Evolutionary conservation across 805 yeast genomes (phyloP), one percentile per base, ranked within the genome.

Genomic region (Lachancea lanzarotensis): DNA sequence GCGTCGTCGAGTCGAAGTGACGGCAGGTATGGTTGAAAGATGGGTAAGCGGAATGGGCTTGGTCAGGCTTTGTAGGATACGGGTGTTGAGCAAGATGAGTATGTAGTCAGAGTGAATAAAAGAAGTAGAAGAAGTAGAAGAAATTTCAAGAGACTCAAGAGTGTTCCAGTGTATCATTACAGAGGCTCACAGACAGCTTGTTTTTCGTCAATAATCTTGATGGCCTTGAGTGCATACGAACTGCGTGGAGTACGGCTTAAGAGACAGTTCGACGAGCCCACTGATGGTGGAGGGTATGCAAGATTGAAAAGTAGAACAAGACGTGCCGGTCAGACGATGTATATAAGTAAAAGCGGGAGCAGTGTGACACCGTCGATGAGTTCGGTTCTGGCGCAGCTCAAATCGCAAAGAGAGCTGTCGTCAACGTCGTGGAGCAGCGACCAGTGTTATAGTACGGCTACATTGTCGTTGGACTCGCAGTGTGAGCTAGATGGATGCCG

Each of bases 321-420:
- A 22, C 25, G 25, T 6, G 8, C 25, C 29, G 34, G 19, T 17
- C 36, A 39, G 10, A 30, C 12, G 6, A 32, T 32, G 43, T 12
- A 17, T n/a, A 13, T 32, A 20, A 31, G 31, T 27, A 30, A 36
- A n/a, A 13, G 16, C 3, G 29, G 17, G 17, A n/a, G 36, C 27
- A 22, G 25, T 17, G 43, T 57, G 35, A 53, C 62, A 18, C 59
- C 62, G 8, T 54, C 59, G 27, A 49, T 57, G 57, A 51, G 49
- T 39, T 51, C 62, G 30, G 62, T 57, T 25, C 43, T 54, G 44
- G 51, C 59, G 29, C 62, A 57, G 42, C 48, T 57, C 3, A 45
- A 46, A 26, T 19, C 22, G 12, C 29, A 34, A 11, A 17, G 47
- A 5, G 26, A 39, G 17, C 13, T 15, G 25, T n/a, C 18, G 37